Conservation (phyloP, 2,329 filamentous ascomycete species). For the Cryphonectria naterciae region DNA sequence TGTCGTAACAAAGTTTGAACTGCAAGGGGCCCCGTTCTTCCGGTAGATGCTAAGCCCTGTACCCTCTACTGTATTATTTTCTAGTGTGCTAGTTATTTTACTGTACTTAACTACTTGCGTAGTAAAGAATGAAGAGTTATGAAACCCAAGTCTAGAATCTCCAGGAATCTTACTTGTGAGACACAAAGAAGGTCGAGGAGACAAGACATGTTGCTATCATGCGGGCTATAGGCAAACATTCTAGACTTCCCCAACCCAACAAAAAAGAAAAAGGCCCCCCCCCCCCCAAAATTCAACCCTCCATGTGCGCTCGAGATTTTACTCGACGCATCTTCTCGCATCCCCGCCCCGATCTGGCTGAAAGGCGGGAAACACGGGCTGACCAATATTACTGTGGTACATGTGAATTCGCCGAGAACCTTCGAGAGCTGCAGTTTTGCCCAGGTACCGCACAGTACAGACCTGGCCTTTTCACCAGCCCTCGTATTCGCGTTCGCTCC, state of each 20-base stretch:
- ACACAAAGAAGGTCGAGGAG: no score
- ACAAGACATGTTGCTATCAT: no score
- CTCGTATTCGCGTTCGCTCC: neutral
- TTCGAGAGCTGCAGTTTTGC: neutral
- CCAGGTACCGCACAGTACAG: neutral
- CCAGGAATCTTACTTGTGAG: no score
- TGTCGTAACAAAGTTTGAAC: constrained; percentile 1
- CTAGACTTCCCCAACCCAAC: neutral
- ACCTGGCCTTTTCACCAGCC: neutral
- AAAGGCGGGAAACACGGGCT: neutral
- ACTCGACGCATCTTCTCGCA: neutral
- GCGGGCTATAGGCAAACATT: neutral
- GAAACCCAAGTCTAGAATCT: no score
- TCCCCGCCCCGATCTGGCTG: neutral
- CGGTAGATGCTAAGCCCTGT: neutral
- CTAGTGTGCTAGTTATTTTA: neutral
- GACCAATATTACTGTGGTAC: neutral
- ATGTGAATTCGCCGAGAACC: neutral
- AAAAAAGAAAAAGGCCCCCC: neutral
- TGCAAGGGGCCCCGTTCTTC: neutral
- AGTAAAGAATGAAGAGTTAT: no score
- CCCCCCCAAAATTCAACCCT: neutral
- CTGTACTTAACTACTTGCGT: no score
- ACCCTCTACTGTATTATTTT: neutral
- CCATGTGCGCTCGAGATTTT: neutral